Conservation (phyloP, 257 asterid species). For the Leptodermis oblonga region DNA sequence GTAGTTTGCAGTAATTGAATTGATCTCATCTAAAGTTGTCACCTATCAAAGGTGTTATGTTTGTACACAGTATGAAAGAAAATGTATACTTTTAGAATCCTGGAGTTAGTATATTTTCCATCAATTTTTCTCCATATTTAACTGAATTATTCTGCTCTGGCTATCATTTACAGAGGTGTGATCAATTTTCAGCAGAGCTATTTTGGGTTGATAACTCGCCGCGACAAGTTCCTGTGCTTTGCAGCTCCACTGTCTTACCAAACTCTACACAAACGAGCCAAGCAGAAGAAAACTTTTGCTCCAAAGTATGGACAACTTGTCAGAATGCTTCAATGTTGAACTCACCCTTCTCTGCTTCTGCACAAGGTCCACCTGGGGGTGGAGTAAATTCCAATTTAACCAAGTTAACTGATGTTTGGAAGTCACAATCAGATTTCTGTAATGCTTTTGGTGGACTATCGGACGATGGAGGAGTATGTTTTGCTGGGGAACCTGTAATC, state of each 20-base stretch:
- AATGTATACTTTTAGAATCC: no score
- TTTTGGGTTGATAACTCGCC: constrained; percentile 41
- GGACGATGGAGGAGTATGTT: constrained; percentile 49
- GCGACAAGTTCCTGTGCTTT: constrained; percentile 59
- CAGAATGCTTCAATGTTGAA: constrained; percentile 52
- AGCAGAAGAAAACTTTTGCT: constrained; percentile 49
- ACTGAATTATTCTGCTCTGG: constrained; percentile 13
- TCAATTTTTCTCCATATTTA: no score
- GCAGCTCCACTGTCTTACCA: constrained; percentile 61
- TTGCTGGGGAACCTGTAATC: constrained; percentile 49
- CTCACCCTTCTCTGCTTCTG: constrained; percentile 61
- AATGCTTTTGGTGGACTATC: constrained; percentile 66
- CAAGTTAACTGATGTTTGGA: constrained; percentile 59
- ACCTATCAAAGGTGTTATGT: no score
- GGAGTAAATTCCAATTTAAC: constrained; percentile 47
- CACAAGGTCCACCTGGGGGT: constrained; percentile 42
- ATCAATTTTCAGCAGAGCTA: constrained; percentile 74
- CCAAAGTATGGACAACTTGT: constrained; percentile 70
- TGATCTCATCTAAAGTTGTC: background rate
- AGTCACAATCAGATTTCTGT: constrained; percentile 68
- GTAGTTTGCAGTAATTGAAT: background rate
- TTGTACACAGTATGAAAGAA: no score
- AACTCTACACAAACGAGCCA: constrained; percentile 47
- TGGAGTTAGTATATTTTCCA: no score
- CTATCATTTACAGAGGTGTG: constrained; percentile 64